Conservation (phyloP, 1,139 yeast genomes). For the Taiozyma sp. region DNA sequence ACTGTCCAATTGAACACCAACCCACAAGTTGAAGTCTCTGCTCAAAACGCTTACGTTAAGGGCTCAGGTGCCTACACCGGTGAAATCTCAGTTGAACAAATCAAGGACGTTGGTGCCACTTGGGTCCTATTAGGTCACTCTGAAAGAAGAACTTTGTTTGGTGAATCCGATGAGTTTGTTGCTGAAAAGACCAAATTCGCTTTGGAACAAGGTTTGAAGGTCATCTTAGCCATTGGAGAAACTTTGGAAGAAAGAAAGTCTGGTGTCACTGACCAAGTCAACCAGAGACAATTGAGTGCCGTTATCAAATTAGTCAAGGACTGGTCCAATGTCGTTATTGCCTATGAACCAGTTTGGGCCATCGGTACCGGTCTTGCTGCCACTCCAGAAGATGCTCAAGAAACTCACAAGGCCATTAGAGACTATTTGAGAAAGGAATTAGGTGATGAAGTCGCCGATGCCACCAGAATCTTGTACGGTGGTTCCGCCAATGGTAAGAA, state of each 20-base stretch:
- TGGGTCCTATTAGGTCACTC: conserved; percentile 99
- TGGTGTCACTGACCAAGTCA: conserved; percentile 79
- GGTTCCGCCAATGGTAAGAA: conserved; percentile 98
- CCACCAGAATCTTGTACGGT: conserved; percentile 92
- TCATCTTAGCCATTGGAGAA: conserved; percentile 96
- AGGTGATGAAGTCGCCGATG: conserved; percentile 73
- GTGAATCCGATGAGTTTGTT: conserved; percentile 86
- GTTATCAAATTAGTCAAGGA: conserved; percentile 78
- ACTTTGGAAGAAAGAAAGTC: conserved; percentile 93
- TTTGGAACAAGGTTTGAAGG: conserved; percentile 80
- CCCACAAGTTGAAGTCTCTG: conserved; percentile 73
- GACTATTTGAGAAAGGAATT: conserved; percentile 71
- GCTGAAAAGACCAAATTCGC: conserved; percentile 97
- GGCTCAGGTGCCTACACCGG: conserved; percentile 98
- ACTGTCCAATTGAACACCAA: conserved; percentile 69
- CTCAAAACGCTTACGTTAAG: conserved; percentile 87
- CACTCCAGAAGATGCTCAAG: conserved; percentile 96
- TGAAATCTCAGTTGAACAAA: conserved; percentile 84
- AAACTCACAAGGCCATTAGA: conserved; percentile 88
- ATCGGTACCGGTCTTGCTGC: conserved; percentile 99
- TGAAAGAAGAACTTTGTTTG: conserved; percentile 93
- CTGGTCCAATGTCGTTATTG: conserved; percentile 92
- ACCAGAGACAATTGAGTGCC: conserved; percentile 88
- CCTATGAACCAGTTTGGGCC: conserved; percentile 99
- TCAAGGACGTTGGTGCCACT: conserved; percentile 86